Base-by-base conservation (phyloP, 176 grass and related monocot species). In the Raddia distichophylla region DNA sequence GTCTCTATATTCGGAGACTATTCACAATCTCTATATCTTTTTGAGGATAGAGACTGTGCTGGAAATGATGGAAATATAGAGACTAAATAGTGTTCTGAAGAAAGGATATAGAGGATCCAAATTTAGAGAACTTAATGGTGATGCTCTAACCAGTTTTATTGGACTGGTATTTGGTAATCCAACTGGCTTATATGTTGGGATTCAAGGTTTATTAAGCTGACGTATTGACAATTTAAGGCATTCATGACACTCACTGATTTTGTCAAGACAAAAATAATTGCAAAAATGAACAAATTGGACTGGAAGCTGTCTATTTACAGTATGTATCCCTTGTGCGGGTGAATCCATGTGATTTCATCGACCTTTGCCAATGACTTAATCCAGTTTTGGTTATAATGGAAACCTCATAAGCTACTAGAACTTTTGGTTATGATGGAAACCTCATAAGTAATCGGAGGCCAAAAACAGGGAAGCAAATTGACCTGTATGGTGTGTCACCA, bases 401-500 rank as follows among this genome's bases (percentile, higher is more conserved):
- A 59, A 19, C 40, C 14, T 27, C 27, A 27, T 27, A 27, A 27
- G 27, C 27, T 27, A 0, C 27, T 27, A 27, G 27, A 27, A 27
- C 27, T 27, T 27, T 27, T 27, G 27, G 27, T 27, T 27, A 57
- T 61, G 54, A 71, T 60, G 7, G 7, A 47, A 59, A 19, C 40
- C 14, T 51, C 35, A 50, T 75, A 72, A 50, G 18, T 10, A 73
- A 68, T 33, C 6, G 46, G 53, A 70, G 8, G 47, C 7, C 10
- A 71, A 45, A 76, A 20, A 73, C 58, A 69, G 47, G 54, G 78
- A 68, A 57, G 13, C 33, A 66, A 89, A 53, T 18, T 9, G 17
- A 97, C 94, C 94, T 97, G 74, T 97, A 97, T 69, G 94, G 94
- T 70, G 94, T 91, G 48, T 97, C 91, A 32, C 91, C 94, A 4